Base-by-base conservation (phyloP, 306 rosid species). In the Quercus mongolica region DNA sequence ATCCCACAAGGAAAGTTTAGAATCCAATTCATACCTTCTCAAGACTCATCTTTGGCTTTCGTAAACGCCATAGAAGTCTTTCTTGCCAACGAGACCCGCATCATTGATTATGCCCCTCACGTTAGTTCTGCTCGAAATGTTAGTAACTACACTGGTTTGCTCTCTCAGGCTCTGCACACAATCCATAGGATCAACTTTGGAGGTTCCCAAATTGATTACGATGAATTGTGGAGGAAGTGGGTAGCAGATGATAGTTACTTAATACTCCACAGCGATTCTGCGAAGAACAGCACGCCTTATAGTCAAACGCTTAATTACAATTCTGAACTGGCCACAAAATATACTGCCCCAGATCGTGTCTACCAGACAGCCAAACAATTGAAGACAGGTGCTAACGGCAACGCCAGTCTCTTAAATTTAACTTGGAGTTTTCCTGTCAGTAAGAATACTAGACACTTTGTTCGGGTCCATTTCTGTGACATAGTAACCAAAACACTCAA, bases 31-130 rank as follows among this genome's bases (percentile, higher is more conserved):
- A 56, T 61, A 0, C 92, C 92, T 4, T 18, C 23, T 35, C 74
- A 28, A 23, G 0, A 8, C 11, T 35, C 76, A 9, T 63, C 82
- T 5, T 25, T 80, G 38, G 89, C 90, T 0, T 89, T 89, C 74
- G 87, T 89, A 1, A 89, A 86, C 28, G 92, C 92, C 21, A 82
- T 89, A 31, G 92, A 89, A 74, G 81, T 89, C 15, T 82, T 86
- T 61, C 25, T n/a, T 3, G 80, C 83, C 3, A 90, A 90, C 0
- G 57, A 3, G 67, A 0, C 64, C 14, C 56, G 84, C 4, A 56
- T 64, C 68, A 0, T 15, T 0, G 18, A 61, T 35, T 0, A 0
- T 0, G 75, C 81, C 30, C 0, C 13, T 0, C 58, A 14, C 57
- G 76, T 79, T 73, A 83, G 23, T 46, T n/a, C 41, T 1, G 10